Evolutionary conservation across 805 yeast genomes (phyloP), one percentile per base, ranked within the genome.

Genomic region (Metschnikowia drakensbergensis): DNA sequence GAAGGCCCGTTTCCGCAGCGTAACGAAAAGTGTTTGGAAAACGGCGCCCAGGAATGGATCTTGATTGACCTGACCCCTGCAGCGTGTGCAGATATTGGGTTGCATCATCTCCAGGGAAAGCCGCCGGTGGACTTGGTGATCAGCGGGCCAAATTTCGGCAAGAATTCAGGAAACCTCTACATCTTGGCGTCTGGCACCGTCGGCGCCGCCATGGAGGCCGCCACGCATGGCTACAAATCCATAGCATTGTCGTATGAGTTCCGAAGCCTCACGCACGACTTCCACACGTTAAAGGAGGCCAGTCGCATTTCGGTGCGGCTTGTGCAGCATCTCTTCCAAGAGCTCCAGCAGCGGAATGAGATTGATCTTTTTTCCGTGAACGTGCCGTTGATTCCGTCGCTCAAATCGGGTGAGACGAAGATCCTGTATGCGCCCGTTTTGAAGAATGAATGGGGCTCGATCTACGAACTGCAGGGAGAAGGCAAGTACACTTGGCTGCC

Each of bases 121-220:
- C 78, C 77, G 3, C 84, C 85, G 1, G 81, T 91, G 23, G 97
- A 94, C 66, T 70, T 92, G 50, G 97, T 94, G 4, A 65, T 94
- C 23, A 86, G 96, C 47, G 99, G 99, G 0, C 99, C 99, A 6
- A 94, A 94, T 63, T 92, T 86, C 56, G 99, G 99, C 23, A 81
- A 96, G 62, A 94, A 94, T 66, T 83, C 96, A 1, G 82, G 92
- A 25, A 89, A 95, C 5, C 79, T 92, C 39, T 94, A 90, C 65
- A 86, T 90, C 47, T 77, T 94, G 58, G 82, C 97, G 4, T 84
- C 95, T 57, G 99, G 99, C 10, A 94, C 99, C 2, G 84, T 94
- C 13, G 99, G 99, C 26, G 98, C 96, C 3, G 94, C 97, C 0
- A 80, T 91, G 89, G 99, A 94, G 68, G 95, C 91, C 1, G 87